These are phyloP conservation scores for Phytophthora brassicae DNA, from an alignment of 352 stramenopile genomes.

Conservation along the genomic window DNA sequence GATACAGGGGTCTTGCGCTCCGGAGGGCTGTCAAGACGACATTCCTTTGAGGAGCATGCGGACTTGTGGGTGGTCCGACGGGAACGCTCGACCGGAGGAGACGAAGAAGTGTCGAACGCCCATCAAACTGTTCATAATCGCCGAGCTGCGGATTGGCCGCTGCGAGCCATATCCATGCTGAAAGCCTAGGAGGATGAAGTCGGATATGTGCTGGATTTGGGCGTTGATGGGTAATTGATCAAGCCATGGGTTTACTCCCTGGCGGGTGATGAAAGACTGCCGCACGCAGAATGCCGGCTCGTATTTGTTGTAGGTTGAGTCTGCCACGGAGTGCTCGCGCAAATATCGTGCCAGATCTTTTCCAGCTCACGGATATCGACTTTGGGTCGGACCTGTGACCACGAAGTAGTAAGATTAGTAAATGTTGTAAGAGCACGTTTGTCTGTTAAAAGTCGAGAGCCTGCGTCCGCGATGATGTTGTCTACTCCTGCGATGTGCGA, in stretches of 20 bases:
- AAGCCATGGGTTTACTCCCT: background rate
- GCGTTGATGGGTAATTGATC: background rate
- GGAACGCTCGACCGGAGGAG: background rate
- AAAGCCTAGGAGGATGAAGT: background rate
- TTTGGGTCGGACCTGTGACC: background rate
- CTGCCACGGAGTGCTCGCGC: background rate
- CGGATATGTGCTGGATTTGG: background rate
- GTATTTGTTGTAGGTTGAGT: background rate
- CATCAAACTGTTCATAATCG: background rate
- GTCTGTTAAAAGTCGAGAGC: background rate
- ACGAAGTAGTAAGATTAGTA: too few species aligned
- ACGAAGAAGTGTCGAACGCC: background rate
- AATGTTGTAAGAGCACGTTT: too few species aligned
- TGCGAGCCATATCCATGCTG: background rate
- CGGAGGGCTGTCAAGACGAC: background rate
- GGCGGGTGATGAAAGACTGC: background rate
- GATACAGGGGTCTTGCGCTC: background rate
- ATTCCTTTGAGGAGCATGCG: slow-evolving; percentile 2
- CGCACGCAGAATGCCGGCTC: background rate
- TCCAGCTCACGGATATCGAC: background rate
- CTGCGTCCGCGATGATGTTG: background rate
- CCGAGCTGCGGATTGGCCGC: background rate
- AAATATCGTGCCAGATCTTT: background rate
- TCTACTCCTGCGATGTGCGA: background rate
- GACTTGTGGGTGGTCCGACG: background rate